phyloP scores from a whole-genome alignment of 108 stramenopile genomes.

The Thalassiosira profunda region DNA sequence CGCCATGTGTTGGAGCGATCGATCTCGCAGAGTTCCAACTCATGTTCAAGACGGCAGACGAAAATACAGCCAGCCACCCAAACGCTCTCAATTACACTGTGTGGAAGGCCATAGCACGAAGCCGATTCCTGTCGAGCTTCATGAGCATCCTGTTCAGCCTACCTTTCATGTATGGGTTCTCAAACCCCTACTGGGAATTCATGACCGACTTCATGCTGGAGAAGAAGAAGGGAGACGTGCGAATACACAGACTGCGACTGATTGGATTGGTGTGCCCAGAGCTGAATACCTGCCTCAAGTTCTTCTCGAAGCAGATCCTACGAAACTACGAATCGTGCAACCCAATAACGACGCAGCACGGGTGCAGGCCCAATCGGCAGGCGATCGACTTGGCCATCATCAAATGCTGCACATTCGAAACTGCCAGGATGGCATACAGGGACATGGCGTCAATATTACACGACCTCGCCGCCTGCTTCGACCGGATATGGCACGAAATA shows the following conservation, averaged over 20 bases:
- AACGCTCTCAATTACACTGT: constrained; percentile 10
- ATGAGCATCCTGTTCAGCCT: background rate
- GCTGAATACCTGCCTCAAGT: constrained; percentile 27
- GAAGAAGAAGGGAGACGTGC: constrained; percentile 17
- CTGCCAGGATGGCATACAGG: background rate
- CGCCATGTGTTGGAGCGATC: constrained; percentile 1
- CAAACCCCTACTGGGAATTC: background rate
- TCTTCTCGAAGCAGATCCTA: constrained; percentile 1
- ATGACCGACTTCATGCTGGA: constrained; percentile 23
- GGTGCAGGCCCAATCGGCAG: background rate
- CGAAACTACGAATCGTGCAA: constrained; percentile 1
- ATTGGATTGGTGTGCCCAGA: constrained; percentile 16
- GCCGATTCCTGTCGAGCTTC: background rate
- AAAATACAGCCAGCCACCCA: constrained; percentile 6
- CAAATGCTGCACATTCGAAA: constrained; percentile 21
- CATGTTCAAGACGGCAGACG: background rate
- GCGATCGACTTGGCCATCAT: constrained; percentile 16
- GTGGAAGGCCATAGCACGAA: constrained; percentile 17
- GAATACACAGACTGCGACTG: constrained; percentile 14
- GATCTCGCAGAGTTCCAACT: constrained; percentile 4
- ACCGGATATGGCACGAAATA: constrained; percentile 9
- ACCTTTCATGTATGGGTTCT: constrained; percentile 9
- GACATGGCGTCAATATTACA: background rate
- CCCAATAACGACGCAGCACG: constrained; percentile 10
- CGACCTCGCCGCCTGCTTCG: constrained; percentile 18